phyloP scores from a whole-genome alignment of 192 early-diverging fungal genomes.

The Linnemannia exigua region DNA sequence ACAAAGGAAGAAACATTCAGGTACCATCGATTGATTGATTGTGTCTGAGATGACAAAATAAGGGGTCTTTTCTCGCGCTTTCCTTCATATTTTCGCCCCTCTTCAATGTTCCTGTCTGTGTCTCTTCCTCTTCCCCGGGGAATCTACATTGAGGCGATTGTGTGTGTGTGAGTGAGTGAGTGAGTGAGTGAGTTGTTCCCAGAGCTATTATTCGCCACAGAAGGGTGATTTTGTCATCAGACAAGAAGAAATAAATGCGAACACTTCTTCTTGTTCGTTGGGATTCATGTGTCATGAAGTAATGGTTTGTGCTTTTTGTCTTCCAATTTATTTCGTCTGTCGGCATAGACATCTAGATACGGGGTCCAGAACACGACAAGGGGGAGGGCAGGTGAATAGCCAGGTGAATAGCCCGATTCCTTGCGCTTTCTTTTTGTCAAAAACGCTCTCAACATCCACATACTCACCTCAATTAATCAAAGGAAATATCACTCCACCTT shows the following conservation, averaged over 20 bases:
- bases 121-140: no score
- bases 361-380: background rate
- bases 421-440: background rate
- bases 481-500: background rate
- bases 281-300: background rate
- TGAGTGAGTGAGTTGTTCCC: no score
- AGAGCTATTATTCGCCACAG: no score
- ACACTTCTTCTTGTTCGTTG: background rate
- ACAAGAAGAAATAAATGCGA: background rate
- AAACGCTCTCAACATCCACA: slow-evolving; percentile 1
- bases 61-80: no score
- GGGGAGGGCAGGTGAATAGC: background rate
- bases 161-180: no score
- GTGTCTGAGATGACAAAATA: no score
- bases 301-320: background rate
- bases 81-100: no score
- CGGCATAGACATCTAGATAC: background rate
- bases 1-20: no score
- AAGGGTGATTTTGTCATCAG: background rate
- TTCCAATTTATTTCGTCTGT: background rate
- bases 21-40: no score
- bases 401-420: background rate
- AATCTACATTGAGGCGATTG: no score
- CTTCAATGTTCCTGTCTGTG: no score
- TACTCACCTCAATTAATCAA: background rate